Evolutionary conservation across 2,329 filamentous ascomycete genomes (phyloP), one percentile per base, ranked within the genome.

Genomic region (Trichoderma afroharzianum): DNA sequence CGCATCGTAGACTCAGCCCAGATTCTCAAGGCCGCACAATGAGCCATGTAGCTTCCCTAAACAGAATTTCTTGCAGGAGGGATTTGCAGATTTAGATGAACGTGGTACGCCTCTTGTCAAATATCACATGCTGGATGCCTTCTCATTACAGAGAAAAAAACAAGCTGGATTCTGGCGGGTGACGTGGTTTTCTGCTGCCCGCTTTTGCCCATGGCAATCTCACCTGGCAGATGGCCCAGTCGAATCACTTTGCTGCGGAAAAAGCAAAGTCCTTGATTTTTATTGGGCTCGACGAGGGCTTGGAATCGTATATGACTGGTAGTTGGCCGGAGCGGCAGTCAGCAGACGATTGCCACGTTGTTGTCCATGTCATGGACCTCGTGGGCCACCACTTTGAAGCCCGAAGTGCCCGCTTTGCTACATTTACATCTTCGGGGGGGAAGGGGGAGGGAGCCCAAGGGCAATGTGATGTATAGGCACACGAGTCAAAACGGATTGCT

Each of bases 281-380:
- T 53, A 69, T 62, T 53, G 66, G 66, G n/a, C 55, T 66, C 21
- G 21, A 53, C 4, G 21, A 53, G 39, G 57, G 57, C 39, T 12
- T 61, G 28, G n/a, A 36, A 21, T 50, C 66, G 57, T 53, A 62
- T 53, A 33, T 69, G 66, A 69, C 66, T 62, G 66, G 66, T 69
- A 33, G 43, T 33, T 50, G 24, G 26, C 66, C 28, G 15, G 57
- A 53, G 55, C 66, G 39, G 66, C 66, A 69, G 66, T 69, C 66
- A 62, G 66, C 39, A 50, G 66, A 69, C 66, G 32, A 18, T 32
- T 69, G 66, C 66, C 66, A 69, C 66, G 66, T 69, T 69, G 57
- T 61, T 68, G 55, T 58, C 57, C 33, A 53, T 66, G 63, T 66
- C 63, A 32, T 53, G 63, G 63, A 66, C 30, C 30, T 69, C 55